These are phyloP conservation scores for Colletotrichum sp. DNA, from an alignment of 2,329 filamentous ascomycete genomes.

Conservation along the genomic window DNA sequence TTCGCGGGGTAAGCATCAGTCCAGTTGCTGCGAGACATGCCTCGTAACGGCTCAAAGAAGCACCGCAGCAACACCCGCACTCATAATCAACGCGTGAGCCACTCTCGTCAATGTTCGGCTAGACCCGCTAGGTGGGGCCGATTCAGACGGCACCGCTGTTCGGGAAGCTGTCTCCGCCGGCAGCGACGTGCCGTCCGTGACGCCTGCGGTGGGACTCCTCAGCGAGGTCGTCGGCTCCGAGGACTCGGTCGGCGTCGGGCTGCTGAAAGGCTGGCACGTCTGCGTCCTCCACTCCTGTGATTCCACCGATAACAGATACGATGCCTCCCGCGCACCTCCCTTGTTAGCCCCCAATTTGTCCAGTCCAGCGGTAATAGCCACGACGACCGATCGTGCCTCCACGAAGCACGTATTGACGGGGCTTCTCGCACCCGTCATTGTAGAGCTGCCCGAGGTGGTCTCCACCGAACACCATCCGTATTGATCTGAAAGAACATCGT, in stretches of 20 bases:
- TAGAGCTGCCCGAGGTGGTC: neutral
- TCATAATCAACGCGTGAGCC: neutral
- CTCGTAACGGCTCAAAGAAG: neutral
- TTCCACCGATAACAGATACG: neutral
- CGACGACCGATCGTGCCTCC: neutral
- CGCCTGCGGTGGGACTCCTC: neutral
- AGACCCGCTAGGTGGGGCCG: neutral
- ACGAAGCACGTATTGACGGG: slow-evolving; percentile 3
- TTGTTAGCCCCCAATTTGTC: neutral
- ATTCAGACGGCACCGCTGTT: neutral
- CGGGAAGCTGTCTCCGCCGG: neutral
- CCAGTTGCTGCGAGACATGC: neutral
- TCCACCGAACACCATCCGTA: neutral
- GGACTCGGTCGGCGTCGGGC: neutral
- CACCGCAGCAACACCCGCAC: neutral
- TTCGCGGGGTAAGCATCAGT: neutral
- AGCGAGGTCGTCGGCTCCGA: neutral
- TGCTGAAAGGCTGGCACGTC: neutral
- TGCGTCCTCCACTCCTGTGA: neutral
- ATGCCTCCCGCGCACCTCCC: neutral
- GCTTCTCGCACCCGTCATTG: neutral
- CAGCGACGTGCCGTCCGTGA: neutral
- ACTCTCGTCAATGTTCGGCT: neutral
- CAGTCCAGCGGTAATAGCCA: slow-evolving; percentile 5
- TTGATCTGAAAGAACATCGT: neutral